Base-by-base conservation (phyloP, 768 basidiomycete species). In the Macrolepiota fuliginosa region DNA sequence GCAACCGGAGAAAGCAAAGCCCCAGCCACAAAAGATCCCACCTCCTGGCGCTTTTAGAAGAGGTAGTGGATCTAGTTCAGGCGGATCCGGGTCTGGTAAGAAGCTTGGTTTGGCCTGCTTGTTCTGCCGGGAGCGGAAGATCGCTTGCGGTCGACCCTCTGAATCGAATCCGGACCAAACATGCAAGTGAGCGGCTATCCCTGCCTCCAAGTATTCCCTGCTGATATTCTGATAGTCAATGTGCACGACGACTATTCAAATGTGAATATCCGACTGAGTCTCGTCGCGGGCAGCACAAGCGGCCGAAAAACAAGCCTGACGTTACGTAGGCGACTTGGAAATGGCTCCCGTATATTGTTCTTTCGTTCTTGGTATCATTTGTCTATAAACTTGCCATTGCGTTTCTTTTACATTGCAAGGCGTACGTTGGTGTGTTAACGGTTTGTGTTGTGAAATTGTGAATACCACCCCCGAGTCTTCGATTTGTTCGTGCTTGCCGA, bases 111-210 rank as follows among this genome's bases (percentile, higher is more conserved):
- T 60, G 15, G 63, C 63, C 3, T 64, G 63, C 27, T 40, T 64
- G n/a, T 64, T 64, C 24, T 64, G 63, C 24, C 58, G 63, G 9
- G 63, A 64, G 19, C 58, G 63, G 1, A 64, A 64, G 49, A 64
- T 64, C n/a, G 63, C 63, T 11, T 64, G 63, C 39, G 63, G 63
- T 13, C 45, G 60, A 2, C 60, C 60, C 15, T 61, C 53, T 4
- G 60, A 55, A 32, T 55, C 54, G 15, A 47, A 39, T 29, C 60
- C 60, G 6, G 60, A 61, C 22, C 60, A 61, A 35, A 61, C 60
- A 1, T 61, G 60, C 60, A 61, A 61, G 60, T 61, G 46, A 54
- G 60, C 32, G 22, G 2, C 15, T 36, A 9, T 2, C 12, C 11
- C 22, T 22, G 2, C 11, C 12, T 37, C 17, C 17, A 24, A 6